Evolutionary conservation across 2,329 filamentous ascomycete genomes (phyloP).

Genomic region (Colletotrichum truncatum): DNA sequence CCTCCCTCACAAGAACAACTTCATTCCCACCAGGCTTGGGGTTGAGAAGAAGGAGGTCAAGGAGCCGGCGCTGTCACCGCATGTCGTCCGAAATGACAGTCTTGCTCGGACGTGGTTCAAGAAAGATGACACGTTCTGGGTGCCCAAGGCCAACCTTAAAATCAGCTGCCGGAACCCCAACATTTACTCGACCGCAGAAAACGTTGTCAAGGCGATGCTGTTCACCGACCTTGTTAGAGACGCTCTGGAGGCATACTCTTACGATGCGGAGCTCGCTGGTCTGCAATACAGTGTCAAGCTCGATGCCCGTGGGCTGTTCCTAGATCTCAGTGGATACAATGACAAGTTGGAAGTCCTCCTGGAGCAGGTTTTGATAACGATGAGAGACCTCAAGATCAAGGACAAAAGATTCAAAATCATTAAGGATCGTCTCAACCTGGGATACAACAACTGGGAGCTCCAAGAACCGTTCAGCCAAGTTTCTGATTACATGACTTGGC

Average conservation of each 20-base stretch:
- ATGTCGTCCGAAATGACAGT: slow-evolving; percentile 85
- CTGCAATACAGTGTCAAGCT: slow-evolving; percentile 82
- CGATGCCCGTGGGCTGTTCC: slow-evolving; percentile 76
- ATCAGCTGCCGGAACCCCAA: slow-evolving; percentile 83
- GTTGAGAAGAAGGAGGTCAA: slow-evolving; percentile 94
- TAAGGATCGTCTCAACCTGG: slow-evolving; percentile 82
- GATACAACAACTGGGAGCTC: slow-evolving; percentile 86
- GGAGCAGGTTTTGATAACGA: slow-evolving; percentile 85
- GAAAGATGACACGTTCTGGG: slow-evolving; percentile 98
- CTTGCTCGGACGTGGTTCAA: slow-evolving; percentile 92
- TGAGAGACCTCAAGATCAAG: slow-evolving; percentile 84
- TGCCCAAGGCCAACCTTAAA: slow-evolving; percentile 90
- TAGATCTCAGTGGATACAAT: slow-evolving; percentile 91
- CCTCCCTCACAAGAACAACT: slow-evolving; percentile 92
- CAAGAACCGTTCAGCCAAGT: slow-evolving; percentile 92
- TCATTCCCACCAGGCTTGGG: slow-evolving; percentile 91
- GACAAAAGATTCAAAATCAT: slow-evolving; percentile 92
- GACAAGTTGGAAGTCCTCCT: slow-evolving; percentile 93
- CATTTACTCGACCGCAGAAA: slow-evolving; percentile 81
- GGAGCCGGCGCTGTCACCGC: slow-evolving; percentile 77
- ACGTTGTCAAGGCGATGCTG: slow-evolving; percentile 78
- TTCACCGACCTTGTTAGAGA: slow-evolving; percentile 90
- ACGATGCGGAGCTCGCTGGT: slow-evolving; percentile 93
- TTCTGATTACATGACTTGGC: slow-evolving; percentile 81
- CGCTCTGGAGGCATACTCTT: slow-evolving; percentile 90